A percentile compares a stretch with the other conserved stretches of the same genome.
Evolutionary conservation across 2,329 filamentous ascomycete genomes (phyloP).

Genomic region (Chrysosphaeria jannelii): DNA sequence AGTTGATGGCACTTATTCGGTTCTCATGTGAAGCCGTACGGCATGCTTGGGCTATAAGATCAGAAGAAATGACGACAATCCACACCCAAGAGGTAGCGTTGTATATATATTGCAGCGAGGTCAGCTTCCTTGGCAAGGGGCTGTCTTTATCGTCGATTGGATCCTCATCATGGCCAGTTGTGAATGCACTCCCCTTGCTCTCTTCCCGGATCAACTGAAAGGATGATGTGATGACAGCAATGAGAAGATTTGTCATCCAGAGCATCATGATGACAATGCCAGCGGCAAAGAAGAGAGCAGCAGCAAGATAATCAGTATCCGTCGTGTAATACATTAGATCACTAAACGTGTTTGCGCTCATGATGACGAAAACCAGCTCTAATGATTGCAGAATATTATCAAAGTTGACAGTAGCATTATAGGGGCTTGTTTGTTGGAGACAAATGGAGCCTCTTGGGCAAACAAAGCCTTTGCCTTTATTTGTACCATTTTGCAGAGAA

Average conservation of each 20-base stretch:
- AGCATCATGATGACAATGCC: slow-evolving; percentile 76
- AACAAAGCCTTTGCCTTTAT: slow-evolving; percentile 49
- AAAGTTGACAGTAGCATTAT: slow-evolving; percentile 66
- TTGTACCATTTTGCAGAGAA: slow-evolving; percentile 19
- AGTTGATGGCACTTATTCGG: slow-evolving; percentile 33
- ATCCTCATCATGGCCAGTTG: slow-evolving; percentile 14
- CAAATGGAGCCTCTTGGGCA: slow-evolving; percentile 67
- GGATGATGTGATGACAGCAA: slow-evolving; percentile 92
- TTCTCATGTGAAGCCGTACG: slow-evolving; percentile 47
- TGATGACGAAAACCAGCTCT: slow-evolving; percentile 88
- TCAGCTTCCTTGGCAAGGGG: slow-evolving; percentile 9
- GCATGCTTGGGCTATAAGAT: slow-evolving; percentile 48
- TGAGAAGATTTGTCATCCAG: slow-evolving; percentile 82
- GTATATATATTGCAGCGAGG: slow-evolving; percentile 37
- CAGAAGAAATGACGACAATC: slow-evolving; percentile 53
- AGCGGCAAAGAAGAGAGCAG: slow-evolving; percentile 46
- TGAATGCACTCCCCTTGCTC: slow-evolving; percentile 80
- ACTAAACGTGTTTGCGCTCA: slow-evolving; percentile 92
- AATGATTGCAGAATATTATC: slow-evolving; percentile 82
- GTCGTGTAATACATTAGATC: slow-evolving; percentile 85
- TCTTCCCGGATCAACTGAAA: slow-evolving; percentile 97
- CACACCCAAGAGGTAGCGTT: slow-evolving; percentile 47
- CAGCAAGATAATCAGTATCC: slow-evolving; percentile 66
- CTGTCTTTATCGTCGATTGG: slow-evolving; percentile 10
- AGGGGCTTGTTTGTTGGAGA: slow-evolving; percentile 50